Base-by-base conservation (phyloP, 2,329 filamentous ascomycete genomes). In the Ustulina deusta region DNA sequence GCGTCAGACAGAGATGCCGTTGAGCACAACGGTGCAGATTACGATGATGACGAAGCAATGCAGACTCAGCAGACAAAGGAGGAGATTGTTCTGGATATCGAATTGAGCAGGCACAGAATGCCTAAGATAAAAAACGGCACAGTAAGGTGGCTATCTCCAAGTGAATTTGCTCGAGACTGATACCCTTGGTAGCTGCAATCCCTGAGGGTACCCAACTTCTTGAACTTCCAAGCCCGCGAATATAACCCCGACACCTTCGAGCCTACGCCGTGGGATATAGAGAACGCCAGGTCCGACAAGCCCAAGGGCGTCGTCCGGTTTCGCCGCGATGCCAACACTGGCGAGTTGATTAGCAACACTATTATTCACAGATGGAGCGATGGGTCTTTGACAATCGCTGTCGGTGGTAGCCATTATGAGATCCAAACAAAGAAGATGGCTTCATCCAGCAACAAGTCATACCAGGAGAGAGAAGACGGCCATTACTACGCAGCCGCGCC, bases 281-380 rank as follows among this genome's bases (percentile, higher is more conserved):
- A 82, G 59, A 88, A 89, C 70, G 83, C 83, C 56, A 80, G 79
- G 51, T 73, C 89, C 79, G 77, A 87, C 73, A 77, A 88, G 79
- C 81, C 91, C 36, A 86, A 89, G 74, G 87, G 89, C 42, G 90
- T 91, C 1, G 85, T 92, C 55, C 89, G 92, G 68, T 93, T 90
- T 80, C 88, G 90, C 61, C 88, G 86, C 74, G 89, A 93, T 65
- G 84, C 89, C 10, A 85, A 84, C n/a, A 90, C 88, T 1, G 85
- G 86, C 56, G 82, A 89, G 69, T 83, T 94, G 13, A 88, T 91
- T 76, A 94, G 91, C 75, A 95, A 95, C 76, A 87, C 92, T 2
- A 87, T 90, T 69, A 82, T 95, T 34, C 88, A 93, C 75, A 87
- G 87, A 72, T 95, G 92, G 92, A 93, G 90, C 69, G 92, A 95